phyloP scores from a whole-genome alignment of 2,329 filamentous ascomycete species.

The Colletotrichum chrysophilum region DNA sequence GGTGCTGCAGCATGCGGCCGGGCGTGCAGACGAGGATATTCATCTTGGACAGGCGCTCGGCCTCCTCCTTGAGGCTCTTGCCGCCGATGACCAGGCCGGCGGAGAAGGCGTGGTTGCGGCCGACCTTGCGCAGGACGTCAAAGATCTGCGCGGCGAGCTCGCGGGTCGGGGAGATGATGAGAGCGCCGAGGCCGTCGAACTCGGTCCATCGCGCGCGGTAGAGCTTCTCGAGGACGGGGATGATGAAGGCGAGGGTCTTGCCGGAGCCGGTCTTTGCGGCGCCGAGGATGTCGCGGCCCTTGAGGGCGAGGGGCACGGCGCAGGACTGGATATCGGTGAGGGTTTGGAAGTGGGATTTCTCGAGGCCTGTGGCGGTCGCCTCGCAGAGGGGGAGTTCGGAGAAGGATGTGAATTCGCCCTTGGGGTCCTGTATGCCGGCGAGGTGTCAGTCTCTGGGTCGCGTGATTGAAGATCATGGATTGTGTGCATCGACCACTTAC shows the following conservation, averaged over 20 bases:
- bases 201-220: slow-evolving; percentile 91
- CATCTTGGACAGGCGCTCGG: slow-evolving; percentile 85
- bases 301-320: slow-evolving; percentile 86
- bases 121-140: slow-evolving; percentile 89
- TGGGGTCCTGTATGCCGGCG: slow-evolving; percentile 60
- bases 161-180: slow-evolving; percentile 92
- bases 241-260: slow-evolving; percentile 91
- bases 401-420: slow-evolving; percentile 71
- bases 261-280: slow-evolving; percentile 95
- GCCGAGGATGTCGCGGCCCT: slow-evolving; percentile 86
- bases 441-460: background rate
- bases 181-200: slow-evolving; percentile 86
- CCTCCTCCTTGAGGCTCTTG: slow-evolving; percentile 86
- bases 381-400: slow-evolving; percentile 85
- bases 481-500: slow-evolving; percentile 30
- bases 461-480: background rate
- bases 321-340: slow-evolving; percentile 91
- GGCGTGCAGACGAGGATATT: slow-evolving; percentile 97
- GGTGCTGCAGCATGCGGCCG: slow-evolving; percentile 91
- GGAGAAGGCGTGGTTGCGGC: slow-evolving; percentile 87
- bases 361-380: slow-evolving; percentile 78
- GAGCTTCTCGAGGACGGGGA: slow-evolving; percentile 91
- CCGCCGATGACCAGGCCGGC: slow-evolving; percentile 94
- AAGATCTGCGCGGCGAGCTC: slow-evolving; percentile 98
- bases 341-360: slow-evolving; percentile 85